Conservation (phyloP, 176 grass and related monocot species). For the Hsuehochloa calcarea region DNA sequence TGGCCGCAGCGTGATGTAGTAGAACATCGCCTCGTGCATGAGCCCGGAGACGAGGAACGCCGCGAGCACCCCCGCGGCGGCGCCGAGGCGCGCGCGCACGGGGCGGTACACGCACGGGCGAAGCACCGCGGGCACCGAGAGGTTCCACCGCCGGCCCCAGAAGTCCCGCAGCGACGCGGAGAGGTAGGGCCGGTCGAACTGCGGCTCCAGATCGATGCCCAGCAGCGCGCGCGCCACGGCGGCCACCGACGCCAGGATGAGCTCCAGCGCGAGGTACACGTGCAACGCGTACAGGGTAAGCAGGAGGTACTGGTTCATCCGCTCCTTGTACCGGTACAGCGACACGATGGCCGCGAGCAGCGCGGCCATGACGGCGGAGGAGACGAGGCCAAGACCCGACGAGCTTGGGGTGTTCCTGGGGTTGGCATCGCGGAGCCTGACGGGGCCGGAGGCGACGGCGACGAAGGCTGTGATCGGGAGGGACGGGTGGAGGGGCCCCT, state of each 20-base stretch:
- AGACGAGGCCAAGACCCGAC: neutral
- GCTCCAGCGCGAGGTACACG: conserved; percentile 58
- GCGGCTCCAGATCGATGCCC: conserved; percentile 54
- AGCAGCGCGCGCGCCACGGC: conserved; percentile 27
- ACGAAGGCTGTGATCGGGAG: conserved; percentile 50
- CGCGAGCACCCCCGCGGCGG: conserved; percentile 33
- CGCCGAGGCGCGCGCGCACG: conserved; percentile 41
- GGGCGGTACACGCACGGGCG: conserved; percentile 56
- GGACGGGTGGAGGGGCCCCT: conserved; percentile 46
- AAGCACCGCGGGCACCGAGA: conserved; percentile 57
- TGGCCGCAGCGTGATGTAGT: conserved; percentile 51
- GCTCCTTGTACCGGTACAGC: conserved; percentile 31
- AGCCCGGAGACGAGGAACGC: conserved; percentile 61
- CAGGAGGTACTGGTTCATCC: conserved; percentile 31
- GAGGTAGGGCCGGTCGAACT: conserved; percentile 66
- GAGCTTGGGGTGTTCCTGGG: neutral
- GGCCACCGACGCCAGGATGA: conserved; percentile 41
- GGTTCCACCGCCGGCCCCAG: conserved; percentile 80
- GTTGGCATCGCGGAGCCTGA: conserved; percentile 5
- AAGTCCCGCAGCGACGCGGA: conserved; percentile 51
- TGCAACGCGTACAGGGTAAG: conserved; percentile 48
- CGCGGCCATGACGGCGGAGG: conserved; percentile 39
- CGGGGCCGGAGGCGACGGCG: conserved; percentile 37
- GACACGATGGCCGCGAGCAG: conserved; percentile 50
- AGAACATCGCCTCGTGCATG: conserved; percentile 75